These are phyloP conservation scores for Picochlorum costavermella DNA, from an alignment of 139 green algal genomes.

Conservation along the genomic window DNA sequence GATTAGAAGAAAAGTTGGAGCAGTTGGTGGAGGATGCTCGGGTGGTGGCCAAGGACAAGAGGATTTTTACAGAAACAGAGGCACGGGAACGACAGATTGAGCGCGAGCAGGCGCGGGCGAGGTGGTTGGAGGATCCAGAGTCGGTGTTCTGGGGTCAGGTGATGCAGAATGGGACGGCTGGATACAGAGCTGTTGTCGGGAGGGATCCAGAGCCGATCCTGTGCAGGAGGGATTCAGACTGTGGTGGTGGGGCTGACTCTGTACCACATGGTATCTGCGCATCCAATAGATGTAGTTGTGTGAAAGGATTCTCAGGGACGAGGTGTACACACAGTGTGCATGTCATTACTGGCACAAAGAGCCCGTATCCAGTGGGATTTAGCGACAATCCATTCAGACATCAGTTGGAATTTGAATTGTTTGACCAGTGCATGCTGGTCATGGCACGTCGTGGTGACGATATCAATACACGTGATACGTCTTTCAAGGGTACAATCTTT, in stretches of 20 bases:
- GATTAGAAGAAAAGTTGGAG: slow-evolving; percentile 1
- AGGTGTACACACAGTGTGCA: neutral
- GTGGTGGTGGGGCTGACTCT: neutral
- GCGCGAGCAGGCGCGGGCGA: neutral
- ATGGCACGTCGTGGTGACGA: too few species aligned
- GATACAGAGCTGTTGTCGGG: neutral
- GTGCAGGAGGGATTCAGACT: neutral
- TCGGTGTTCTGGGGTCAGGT: neutral
- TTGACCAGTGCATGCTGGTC: too few species aligned
- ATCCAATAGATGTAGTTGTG: slow-evolving; percentile 2
- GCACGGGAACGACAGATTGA: neutral
- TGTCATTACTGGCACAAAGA: neutral
- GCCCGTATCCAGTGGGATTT: too few species aligned
- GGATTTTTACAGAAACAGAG: slow-evolving; percentile 11
- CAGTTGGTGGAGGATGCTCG: slow-evolving; percentile 4
- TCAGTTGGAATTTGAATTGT: too few species aligned
- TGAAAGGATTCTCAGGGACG: slow-evolving; percentile 1
- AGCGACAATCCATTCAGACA: too few species aligned
- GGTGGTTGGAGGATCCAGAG: neutral
- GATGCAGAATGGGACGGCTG: neutral
- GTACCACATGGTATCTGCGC: slow-evolving; percentile 3
- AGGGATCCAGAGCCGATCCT: neutral
- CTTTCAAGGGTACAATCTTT: too few species aligned
- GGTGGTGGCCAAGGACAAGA: neutral
- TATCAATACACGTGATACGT: too few species aligned